Percentiles rank a stretch among this genome's conserved stretches.
phyloP scores from a whole-genome alignment of 352 stramenopile species.

The Pythium grandisporangium region DNA sequence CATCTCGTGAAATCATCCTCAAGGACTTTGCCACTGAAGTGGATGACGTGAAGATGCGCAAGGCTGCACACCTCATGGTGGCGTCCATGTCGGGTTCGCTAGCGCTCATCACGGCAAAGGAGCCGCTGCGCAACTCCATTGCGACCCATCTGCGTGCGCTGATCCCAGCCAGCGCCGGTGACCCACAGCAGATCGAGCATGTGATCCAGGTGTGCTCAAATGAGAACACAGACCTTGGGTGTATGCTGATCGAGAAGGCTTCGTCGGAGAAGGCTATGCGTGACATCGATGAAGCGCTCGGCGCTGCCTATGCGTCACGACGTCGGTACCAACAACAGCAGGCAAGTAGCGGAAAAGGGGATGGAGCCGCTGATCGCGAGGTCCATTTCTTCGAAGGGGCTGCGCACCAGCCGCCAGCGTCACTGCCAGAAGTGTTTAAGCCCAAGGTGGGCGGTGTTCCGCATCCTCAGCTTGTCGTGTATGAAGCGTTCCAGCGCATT shows the following conservation, averaged over 20 bases:
- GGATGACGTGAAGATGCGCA: slow-evolving; percentile 94
- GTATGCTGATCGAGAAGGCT: slow-evolving; percentile 99
- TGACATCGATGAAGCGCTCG: slow-evolving; percentile 96
- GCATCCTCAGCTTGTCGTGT: slow-evolving; percentile 93
- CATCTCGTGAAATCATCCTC: slow-evolving; percentile 95
- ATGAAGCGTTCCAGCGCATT: slow-evolving; percentile 97
- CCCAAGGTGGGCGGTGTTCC: slow-evolving; percentile 90
- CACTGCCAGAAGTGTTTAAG: slow-evolving; percentile 92
- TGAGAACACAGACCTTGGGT: slow-evolving; percentile 98
- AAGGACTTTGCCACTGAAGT: slow-evolving; percentile 99
- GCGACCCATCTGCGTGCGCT: slow-evolving; percentile 94
- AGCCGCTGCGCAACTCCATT: slow-evolving; percentile 96
- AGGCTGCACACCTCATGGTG: slow-evolving; percentile 97
- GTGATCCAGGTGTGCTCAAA: slow-evolving; percentile 96
- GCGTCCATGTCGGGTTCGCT: slow-evolving; percentile 97
- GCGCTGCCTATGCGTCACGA: slow-evolving; percentile 70
- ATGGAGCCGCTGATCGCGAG: slow-evolving; percentile 61
- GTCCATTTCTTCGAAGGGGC: slow-evolving; percentile 77
- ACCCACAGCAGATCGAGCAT: slow-evolving; percentile 93
- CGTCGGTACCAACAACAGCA: slow-evolving; percentile 82
- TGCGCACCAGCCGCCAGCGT: slow-evolving; percentile 50
- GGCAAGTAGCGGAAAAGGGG: too few species aligned
- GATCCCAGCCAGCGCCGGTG: slow-evolving; percentile 72
- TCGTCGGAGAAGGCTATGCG: slow-evolving; percentile 98
- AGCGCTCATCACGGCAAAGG: slow-evolving; percentile 96